These are phyloP conservation scores for Calvatia gigantea DNA, from an alignment of 768 basidiomycete genomes.

Conservation along the genomic window DNA sequence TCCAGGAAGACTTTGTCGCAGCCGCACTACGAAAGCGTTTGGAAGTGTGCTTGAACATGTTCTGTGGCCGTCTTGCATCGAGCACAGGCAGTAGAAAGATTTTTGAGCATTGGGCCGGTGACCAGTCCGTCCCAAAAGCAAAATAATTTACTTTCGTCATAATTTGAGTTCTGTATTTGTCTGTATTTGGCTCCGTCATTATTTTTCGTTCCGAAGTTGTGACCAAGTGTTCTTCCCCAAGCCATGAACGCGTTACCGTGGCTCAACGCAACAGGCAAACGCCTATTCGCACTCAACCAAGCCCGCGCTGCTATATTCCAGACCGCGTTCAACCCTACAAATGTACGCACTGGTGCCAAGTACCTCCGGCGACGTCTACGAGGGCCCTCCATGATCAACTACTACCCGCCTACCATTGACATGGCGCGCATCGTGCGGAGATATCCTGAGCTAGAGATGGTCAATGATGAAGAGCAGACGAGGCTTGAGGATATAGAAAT, in stretches of 20 bases:
- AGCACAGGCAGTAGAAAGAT: not conserved
- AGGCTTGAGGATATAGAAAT: slow-evolving; percentile 66
- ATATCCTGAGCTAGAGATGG: slow-evolving; percentile 56
- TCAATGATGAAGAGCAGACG: slow-evolving; percentile 65
- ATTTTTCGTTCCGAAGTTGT: not conserved
- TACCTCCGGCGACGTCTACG: slow-evolving; percentile 80
- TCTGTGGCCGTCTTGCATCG: not conserved
- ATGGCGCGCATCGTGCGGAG: slow-evolving; percentile 47
- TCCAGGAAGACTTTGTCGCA: not conserved
- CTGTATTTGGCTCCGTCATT: not conserved
- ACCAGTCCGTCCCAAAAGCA: not conserved
- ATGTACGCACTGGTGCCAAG: slow-evolving; percentile 84
- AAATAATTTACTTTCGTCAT: not conserved
- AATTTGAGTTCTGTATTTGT: not conserved
- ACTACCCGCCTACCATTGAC: slow-evolving; percentile 69
- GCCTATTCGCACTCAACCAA: slow-evolving; percentile 57
- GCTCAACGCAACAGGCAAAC: slow-evolving; percentile 18
- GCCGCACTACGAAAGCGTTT: not conserved
- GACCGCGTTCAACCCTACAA: slow-evolving; percentile 83
- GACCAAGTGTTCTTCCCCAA: slow-evolving; percentile 2
- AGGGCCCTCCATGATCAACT: slow-evolving; percentile 82
- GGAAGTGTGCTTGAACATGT: not conserved
- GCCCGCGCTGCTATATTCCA: slow-evolving; percentile 77
- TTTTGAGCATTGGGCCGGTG: not conserved
- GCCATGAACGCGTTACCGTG: slow-evolving; percentile 9